These are phyloP conservation scores for Ophiocordyceps camponoti-floridani DNA, from an alignment of 2,329 filamentous ascomycete genomes.

Conservation along the genomic window DNA sequence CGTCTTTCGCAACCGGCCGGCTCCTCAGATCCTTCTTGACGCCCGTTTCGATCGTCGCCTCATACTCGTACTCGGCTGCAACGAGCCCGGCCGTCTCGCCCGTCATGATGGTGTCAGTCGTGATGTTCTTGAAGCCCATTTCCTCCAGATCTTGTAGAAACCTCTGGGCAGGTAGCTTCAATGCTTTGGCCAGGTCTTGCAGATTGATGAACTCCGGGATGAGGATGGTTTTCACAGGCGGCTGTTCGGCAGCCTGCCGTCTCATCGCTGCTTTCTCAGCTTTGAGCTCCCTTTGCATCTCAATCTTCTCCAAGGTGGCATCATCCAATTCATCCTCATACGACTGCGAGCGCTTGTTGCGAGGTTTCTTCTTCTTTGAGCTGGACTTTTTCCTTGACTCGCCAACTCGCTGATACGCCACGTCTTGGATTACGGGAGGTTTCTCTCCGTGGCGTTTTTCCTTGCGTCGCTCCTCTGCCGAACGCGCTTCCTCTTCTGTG, in stretches of 20 bases:
- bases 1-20: slow-evolving; percentile 50
- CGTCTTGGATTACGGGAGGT: not conserved
- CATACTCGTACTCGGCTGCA: slow-evolving; percentile 82
- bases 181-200: slow-evolving; percentile 56
- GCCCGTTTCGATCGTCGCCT: slow-evolving; percentile 56
- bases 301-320: slow-evolving; percentile 15
- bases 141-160: slow-evolving; percentile 64
- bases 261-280: slow-evolving; percentile 23
- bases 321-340: slow-evolving; percentile 23
- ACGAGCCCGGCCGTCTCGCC: slow-evolving; percentile 81
- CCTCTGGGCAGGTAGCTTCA: slow-evolving; percentile 50
- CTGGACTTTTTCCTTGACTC: slow-evolving; percentile 1
- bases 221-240: slow-evolving; percentile 41
- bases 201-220: slow-evolving; percentile 87
- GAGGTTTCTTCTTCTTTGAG: slow-evolving; percentile 3
- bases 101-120: slow-evolving; percentile 70
- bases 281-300: slow-evolving; percentile 21
- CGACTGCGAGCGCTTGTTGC: slow-evolving; percentile 3
- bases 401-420: not conserved
- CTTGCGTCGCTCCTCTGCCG: not conserved
- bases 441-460: not conserved
- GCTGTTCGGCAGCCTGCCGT: slow-evolving; percentile 19
- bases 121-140: slow-evolving; percentile 77
- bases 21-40: slow-evolving; percentile 53
- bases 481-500: not conserved